Percentiles rank a stretch among this genome's conserved stretches.
phyloP scores from a whole-genome alignment of 2,329 filamentous ascomycete species.

The Penicillium vulpinum region DNA sequence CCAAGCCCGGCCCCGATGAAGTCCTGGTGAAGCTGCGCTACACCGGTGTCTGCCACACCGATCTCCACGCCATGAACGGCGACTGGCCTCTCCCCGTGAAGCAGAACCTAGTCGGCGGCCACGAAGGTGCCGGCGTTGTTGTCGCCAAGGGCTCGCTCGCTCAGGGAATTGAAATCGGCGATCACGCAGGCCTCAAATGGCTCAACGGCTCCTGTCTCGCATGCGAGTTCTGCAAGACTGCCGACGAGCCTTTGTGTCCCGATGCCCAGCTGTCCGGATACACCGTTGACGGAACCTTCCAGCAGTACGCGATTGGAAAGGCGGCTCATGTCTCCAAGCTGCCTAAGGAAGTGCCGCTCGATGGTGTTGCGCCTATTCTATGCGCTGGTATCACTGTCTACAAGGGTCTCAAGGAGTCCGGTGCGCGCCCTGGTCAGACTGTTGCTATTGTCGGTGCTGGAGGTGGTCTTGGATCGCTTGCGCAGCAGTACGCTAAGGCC shows the following conservation, averaged over 20 bases:
- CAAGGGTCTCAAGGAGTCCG: slow-evolving; percentile 86
- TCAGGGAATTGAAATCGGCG: slow-evolving; percentile 74
- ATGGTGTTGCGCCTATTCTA: slow-evolving; percentile 75
- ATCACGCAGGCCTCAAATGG: slow-evolving; percentile 88
- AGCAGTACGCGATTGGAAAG: slow-evolving; percentile 87
- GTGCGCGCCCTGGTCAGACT: slow-evolving; percentile 69
- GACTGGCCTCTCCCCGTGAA: slow-evolving; percentile 87
- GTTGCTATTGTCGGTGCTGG: slow-evolving; percentile 85
- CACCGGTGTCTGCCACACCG: slow-evolving; percentile 88
- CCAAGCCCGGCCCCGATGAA: slow-evolving; percentile 80
- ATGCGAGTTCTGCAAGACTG: slow-evolving; percentile 78
- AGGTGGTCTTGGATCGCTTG: slow-evolving; percentile 76
- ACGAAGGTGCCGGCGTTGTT: slow-evolving; percentile 76
- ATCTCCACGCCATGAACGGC: slow-evolving; percentile 77
- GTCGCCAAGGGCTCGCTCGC: slow-evolving; percentile 78
- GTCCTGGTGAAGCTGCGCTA: slow-evolving; percentile 90
- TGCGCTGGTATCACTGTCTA: slow-evolving; percentile 88
- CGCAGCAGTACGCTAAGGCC: slow-evolving; percentile 83
- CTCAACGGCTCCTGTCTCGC: slow-evolving; percentile 81
- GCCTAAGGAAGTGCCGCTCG: slow-evolving; percentile 72
- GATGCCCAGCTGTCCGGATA: slow-evolving; percentile 79
- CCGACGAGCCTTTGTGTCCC: slow-evolving; percentile 80
- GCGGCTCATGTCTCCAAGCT: slow-evolving; percentile 81
- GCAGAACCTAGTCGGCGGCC: slow-evolving; percentile 80
- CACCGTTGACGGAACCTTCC: slow-evolving; percentile 90